Percentiles rank a stretch among this genome's conserved stretches.
Evolutionary conservation across 2,329 filamentous ascomycete genomes (phyloP).

Genomic region (Scolecobasidium constrictum): DNA sequence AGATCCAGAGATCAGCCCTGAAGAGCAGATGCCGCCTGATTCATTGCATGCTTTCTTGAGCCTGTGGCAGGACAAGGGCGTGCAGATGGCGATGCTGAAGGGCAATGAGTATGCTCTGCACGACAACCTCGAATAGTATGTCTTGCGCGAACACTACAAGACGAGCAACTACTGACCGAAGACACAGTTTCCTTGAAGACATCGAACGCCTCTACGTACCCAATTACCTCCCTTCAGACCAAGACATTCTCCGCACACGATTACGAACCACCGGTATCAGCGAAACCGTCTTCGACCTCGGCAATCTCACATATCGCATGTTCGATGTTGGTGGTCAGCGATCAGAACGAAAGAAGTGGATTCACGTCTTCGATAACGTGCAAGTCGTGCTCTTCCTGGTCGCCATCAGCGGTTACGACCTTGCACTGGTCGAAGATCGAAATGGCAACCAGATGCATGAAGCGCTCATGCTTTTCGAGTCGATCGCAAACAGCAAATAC

Average conservation of each 20-base stretch:
- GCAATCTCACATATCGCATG: slow-evolving; percentile 90
- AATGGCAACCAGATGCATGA: slow-evolving; percentile 60
- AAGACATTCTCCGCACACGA: slow-evolving; percentile 85
- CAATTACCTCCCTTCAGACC: slow-evolving; percentile 80
- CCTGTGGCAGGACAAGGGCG: slow-evolving; percentile 74
- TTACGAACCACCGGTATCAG: slow-evolving; percentile 91
- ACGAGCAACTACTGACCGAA: slow-evolving; percentile 10
- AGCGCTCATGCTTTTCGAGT: slow-evolving; percentile 42
- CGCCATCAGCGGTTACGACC: slow-evolving; percentile 91
- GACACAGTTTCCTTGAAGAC: slow-evolving; percentile 63
- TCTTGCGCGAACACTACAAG: slow-evolving; percentile 12
- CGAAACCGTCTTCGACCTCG: slow-evolving; percentile 86
- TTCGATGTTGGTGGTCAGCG: slow-evolving; percentile 89
- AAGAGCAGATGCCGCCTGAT: slow-evolving; percentile 68
- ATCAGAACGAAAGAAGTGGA: slow-evolving; percentile 95
- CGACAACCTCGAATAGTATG: slow-evolving; percentile 90
- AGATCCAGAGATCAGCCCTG: slow-evolving; percentile 71
- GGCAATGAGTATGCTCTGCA: slow-evolving; percentile 95
- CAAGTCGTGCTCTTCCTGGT: slow-evolving; percentile 88
- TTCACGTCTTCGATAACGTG: slow-evolving; percentile 91
- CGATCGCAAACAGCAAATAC: slow-evolving; percentile 41
- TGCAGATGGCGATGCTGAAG: slow-evolving; percentile 78
- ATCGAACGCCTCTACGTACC: slow-evolving; percentile 51
- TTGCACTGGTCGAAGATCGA: slow-evolving; percentile 91
- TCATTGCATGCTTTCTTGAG: slow-evolving; percentile 72